These are phyloP conservation scores for Aspergillus sp. DNA, from an alignment of 2,329 filamentous ascomycete species.

Conservation along the genomic window DNA sequence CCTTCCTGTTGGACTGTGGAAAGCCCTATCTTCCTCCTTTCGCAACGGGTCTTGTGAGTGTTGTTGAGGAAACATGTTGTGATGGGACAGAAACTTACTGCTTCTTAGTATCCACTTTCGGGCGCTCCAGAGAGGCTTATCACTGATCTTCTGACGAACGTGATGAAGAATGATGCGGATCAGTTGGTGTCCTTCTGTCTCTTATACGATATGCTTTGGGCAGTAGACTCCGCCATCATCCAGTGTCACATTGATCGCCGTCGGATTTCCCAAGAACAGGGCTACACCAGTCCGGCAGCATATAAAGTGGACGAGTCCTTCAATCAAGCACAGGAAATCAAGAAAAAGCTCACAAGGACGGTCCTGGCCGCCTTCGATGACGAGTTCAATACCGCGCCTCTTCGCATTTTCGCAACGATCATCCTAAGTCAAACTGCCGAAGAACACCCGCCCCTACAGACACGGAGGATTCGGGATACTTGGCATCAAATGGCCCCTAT, in stretches of 20 bases:
- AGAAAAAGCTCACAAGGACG: constrained; percentile 24
- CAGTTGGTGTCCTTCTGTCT: constrained; percentile 37
- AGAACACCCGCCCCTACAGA: constrained; percentile 21
- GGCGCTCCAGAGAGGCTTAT: constrained; percentile 28
- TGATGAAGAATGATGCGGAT: constrained; percentile 24
- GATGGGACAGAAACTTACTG: constrained; percentile 8
- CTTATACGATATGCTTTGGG: constrained; percentile 38
- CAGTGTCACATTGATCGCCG: constrained; percentile 40
- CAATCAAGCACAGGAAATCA: constrained; percentile 19
- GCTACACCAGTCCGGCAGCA: constrained; percentile 16
- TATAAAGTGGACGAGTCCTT: constrained; percentile 23
- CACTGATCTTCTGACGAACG: constrained; percentile 22
- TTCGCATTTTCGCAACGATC: constrained; percentile 24
- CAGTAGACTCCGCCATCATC: constrained; percentile 36
- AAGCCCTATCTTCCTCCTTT: constrained; percentile 32
- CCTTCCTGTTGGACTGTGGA: constrained; percentile 11
- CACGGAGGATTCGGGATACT: constrained; percentile 23
- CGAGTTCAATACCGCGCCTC: constrained; percentile 20
- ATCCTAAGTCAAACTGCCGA: constrained; percentile 24
- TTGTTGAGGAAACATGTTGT: not conserved
- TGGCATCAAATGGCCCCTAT: constrained; percentile 21
- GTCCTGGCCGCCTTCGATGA: constrained; percentile 27
- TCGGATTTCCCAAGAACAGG: constrained; percentile 26
- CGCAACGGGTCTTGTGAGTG: constrained; percentile 33
- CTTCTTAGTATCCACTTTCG: constrained; percentile 35